Evolutionary conservation across 495 filamentous ascomycete genomes (phyloP).

Genomic region (Bacidia rubella): DNA sequence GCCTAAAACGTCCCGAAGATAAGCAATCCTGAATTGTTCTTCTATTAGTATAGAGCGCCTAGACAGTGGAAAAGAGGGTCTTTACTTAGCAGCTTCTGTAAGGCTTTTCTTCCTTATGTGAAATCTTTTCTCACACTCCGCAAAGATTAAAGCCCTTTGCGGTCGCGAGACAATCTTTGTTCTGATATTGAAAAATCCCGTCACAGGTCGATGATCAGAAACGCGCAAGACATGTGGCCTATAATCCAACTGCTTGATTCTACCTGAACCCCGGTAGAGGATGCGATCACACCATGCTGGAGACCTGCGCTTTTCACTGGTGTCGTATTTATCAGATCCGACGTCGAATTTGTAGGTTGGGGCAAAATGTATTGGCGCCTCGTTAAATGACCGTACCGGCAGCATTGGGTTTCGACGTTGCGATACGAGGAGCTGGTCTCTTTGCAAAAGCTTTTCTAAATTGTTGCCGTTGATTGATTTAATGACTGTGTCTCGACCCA

Average conservation of each 20-base stretch:
- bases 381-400: constrained; percentile 70
- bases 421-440: constrained; percentile 84
- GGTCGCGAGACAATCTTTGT: constrained; percentile 64
- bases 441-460: constrained; percentile 77
- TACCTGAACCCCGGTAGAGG: constrained; percentile 69
- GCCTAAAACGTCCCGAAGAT: neutral
- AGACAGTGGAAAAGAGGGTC: constrained; percentile 12
- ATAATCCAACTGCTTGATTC: constrained; percentile 79
- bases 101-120: constrained; percentile 50
- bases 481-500: constrained; percentile 82
- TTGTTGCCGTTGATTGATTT: constrained; percentile 67
- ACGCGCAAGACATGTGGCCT: constrained; percentile 75
- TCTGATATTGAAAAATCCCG: constrained; percentile 62
- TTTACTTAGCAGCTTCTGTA: constrained; percentile 48
- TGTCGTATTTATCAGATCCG: constrained; percentile 84
- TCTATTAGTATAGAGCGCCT: neutral
- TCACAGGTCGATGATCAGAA: constrained; percentile 89
- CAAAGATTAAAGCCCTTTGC: constrained; percentile 51
- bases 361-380: constrained; percentile 75
- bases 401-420: constrained; percentile 79
- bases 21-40: neutral
- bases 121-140: constrained; percentile 56
- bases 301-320: constrained; percentile 85
- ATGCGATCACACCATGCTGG: constrained; percentile 96
- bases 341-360: constrained; percentile 99